A percentile compares a stretch with the other conserved stretches of the same genome.
phyloP scores from a whole-genome alignment of 208 protist species.

The Leishmania arabica region DNA sequence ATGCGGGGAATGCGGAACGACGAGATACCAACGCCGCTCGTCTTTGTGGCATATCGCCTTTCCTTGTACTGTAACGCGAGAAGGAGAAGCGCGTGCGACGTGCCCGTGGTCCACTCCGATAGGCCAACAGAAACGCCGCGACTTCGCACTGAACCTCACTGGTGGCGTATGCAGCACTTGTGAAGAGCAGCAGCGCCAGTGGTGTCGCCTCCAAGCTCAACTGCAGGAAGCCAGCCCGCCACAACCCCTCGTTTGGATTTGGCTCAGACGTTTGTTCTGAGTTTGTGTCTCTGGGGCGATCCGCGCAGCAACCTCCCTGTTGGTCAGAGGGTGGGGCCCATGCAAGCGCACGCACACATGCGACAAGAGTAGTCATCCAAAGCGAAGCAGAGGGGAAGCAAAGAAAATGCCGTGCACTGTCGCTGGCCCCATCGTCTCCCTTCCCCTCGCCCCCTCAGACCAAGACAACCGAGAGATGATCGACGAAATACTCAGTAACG shows the following conservation, averaged over 20 bases:
- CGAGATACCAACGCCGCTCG: background rate
- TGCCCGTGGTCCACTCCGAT: background rate
- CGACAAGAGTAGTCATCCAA: background rate
- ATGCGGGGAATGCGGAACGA: background rate
- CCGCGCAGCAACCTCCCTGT: background rate
- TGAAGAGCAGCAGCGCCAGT: background rate
- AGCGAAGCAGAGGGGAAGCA: background rate
- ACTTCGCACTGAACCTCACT: background rate
- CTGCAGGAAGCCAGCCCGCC: background rate
- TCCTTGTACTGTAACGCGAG: background rate
- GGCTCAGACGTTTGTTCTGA: background rate
- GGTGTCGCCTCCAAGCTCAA: background rate
- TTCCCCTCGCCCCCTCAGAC: background rate
- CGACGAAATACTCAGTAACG: background rate
- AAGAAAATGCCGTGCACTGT: background rate
- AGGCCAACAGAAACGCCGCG: background rate
- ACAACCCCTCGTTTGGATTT: background rate
- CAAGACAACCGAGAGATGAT: background rate
- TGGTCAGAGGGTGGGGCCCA: background rate
- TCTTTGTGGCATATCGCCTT: background rate
- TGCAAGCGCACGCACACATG: background rate
- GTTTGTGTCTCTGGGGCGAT: background rate
- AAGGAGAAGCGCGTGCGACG: background rate
- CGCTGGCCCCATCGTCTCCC: background rate
- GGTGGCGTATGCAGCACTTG: background rate